Percentiles rank a stretch among this genome's conserved stretches.
These are phyloP conservation scores for Escallonia herrerae DNA, from an alignment of 129 eudicot species.

Conservation along the genomic window DNA sequence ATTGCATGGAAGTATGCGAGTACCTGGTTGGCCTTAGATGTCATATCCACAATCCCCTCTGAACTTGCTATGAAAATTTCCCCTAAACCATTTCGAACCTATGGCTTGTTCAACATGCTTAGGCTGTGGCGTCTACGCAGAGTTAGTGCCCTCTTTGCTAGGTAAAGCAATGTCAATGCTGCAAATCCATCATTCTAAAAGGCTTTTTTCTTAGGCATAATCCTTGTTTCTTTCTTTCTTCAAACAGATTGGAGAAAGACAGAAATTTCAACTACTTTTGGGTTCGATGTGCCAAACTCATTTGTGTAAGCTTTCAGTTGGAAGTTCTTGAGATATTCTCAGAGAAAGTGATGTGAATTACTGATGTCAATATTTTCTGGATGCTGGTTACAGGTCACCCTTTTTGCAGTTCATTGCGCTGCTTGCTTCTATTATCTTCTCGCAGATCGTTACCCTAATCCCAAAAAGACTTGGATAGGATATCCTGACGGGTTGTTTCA, in stretches of 20 bases:
- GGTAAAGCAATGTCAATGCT: slow-evolving; percentile 29
- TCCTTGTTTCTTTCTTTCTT: slow-evolving; percentile 10
- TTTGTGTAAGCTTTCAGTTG: slow-evolving; percentile 52
- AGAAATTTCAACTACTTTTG: slow-evolving; percentile 87
- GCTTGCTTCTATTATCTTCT: slow-evolving; percentile 75
- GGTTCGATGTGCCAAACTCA: slow-evolving; percentile 89
- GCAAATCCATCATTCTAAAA: background rate
- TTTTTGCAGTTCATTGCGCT: slow-evolving; percentile 82
- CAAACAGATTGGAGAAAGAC: slow-evolving; percentile 87
- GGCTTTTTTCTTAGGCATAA: background rate
- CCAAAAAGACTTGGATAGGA: slow-evolving; percentile 74
- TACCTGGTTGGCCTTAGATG: slow-evolving; percentile 70
- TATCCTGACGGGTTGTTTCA: slow-evolving; percentile 35
- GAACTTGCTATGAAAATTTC: slow-evolving; percentile 56
- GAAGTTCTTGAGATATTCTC: background rate
- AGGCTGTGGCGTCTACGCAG: slow-evolving; percentile 96
- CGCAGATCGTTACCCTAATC: slow-evolving; percentile 72
- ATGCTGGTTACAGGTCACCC: slow-evolving; percentile 61
- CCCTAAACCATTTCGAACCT: slow-evolving; percentile 35
- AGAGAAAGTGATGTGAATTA: background rate
- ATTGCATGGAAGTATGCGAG: slow-evolving; percentile 74
- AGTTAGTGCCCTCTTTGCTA: slow-evolving; percentile 72
- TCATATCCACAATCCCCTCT: slow-evolving; percentile 81
- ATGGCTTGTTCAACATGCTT: slow-evolving; percentile 89
- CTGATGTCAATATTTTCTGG: background rate